These are phyloP conservation scores for Coemansia sp. DNA, from an alignment of 192 early-diverging fungal species.

Conservation along the genomic window DNA sequence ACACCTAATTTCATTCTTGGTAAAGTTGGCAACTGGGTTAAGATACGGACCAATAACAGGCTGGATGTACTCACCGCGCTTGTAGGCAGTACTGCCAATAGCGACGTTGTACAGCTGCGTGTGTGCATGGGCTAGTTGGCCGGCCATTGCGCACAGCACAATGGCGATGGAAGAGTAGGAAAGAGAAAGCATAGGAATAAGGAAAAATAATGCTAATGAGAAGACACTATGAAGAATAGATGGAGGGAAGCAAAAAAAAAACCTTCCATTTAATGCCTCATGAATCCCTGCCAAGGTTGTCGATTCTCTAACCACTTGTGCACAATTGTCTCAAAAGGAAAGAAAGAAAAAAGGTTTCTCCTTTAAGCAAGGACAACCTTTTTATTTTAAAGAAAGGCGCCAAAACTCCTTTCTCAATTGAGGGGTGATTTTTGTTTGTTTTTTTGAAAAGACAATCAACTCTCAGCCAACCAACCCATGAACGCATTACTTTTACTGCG, in stretches of 20 bases:
- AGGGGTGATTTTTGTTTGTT: too few species aligned
- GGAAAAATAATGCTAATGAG: not conserved
- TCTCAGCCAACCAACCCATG: not conserved
- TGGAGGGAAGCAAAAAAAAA: too few species aligned
- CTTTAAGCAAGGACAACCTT: too few species aligned
- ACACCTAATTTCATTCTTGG: not conserved
- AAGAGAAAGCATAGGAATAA: not conserved
- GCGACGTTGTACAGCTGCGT: slow-evolving; percentile 24
- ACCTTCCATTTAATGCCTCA: too few species aligned
- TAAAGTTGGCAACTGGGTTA: not conserved
- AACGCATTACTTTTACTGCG: not conserved
- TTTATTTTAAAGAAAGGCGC: too few species aligned
- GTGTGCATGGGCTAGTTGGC: slow-evolving; percentile 13
- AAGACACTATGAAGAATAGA: too few species aligned
- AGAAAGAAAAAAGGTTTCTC: not conserved
- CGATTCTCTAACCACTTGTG: too few species aligned
- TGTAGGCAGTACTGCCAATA: slow-evolving; percentile 1
- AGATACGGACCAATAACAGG: slow-evolving; percentile 1
- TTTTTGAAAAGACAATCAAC: not conserved
- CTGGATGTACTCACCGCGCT: slow-evolving; percentile 27
- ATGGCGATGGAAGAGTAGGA: not conserved
- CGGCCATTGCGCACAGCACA: slow-evolving; percentile 11
- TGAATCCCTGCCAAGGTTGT: too few species aligned
- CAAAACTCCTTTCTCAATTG: too few species aligned
- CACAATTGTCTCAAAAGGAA: not conserved